These are phyloP conservation scores for Alternaria longipes DNA, from an alignment of 2,329 filamentous ascomycete genomes.

Conservation along the genomic window DNA sequence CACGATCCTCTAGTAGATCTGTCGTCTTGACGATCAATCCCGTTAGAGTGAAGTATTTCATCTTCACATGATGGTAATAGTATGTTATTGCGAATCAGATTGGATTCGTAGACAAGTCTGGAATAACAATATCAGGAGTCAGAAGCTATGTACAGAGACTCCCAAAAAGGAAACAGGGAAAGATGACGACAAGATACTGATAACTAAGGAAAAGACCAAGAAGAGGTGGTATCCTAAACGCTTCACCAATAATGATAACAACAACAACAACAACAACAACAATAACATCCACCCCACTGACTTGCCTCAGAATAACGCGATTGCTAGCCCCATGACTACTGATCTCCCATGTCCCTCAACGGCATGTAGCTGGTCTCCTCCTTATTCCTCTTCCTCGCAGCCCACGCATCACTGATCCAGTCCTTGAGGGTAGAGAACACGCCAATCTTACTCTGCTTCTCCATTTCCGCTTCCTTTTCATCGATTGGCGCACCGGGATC, in stretches of 20 bases:
- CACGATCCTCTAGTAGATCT: background rate
- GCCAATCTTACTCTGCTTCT: conserved; percentile 31
- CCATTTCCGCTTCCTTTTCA: conserved; percentile 39
- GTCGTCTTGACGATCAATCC: background rate
- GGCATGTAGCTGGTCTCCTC: conserved; percentile 58
- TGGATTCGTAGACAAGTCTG: background rate
- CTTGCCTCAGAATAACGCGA: background rate
- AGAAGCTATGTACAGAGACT: conserved; percentile 16
- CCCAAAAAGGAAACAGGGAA: background rate
- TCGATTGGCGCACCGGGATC: conserved; percentile 55
- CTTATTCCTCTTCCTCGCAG: conserved; percentile 49
- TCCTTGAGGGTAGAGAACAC: conserved; percentile 35
- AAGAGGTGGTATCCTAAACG: conserved; percentile 24
- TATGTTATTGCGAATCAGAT: background rate
- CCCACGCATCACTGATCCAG: conserved; percentile 42
- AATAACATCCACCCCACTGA: background rate
- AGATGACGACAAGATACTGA: background rate
- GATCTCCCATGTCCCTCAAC: conserved; percentile 54
- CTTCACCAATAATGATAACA: conserved; percentile 2
- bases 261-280: background rate
- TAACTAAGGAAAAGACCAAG: conserved; percentile 4
- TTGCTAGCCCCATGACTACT: conserved; percentile 12
- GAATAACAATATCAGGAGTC: conserved; percentile 3
- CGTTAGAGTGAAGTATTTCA: too few relatives aligned
- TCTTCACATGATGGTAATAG: background rate